These are phyloP conservation scores for Globisporangium megalacanthum DNA, from an alignment of 352 stramenopile genomes.

Conservation along the genomic window DNA sequence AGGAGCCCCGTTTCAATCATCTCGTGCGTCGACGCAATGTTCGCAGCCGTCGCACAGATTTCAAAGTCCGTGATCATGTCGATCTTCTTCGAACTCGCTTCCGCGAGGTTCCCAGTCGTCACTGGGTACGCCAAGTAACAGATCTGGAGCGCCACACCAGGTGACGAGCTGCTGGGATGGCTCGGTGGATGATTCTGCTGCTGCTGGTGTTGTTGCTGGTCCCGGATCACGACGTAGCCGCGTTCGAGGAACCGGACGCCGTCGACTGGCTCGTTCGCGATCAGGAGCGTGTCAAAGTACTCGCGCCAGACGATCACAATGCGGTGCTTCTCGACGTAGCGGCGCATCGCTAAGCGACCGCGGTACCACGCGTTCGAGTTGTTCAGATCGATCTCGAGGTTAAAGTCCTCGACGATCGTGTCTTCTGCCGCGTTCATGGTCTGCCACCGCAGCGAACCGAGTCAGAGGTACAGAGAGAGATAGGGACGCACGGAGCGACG, in stretches of 20 bases:
- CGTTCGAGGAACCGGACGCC: slow-evolving; percentile 48
- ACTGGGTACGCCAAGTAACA: slow-evolving; percentile 17
- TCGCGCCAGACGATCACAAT: slow-evolving; percentile 53
- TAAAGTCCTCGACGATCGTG: slow-evolving; percentile 53
- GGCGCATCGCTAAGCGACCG: slow-evolving; percentile 40
- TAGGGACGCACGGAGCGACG: too few relatives aligned
- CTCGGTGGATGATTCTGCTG: slow-evolving; percentile 7
- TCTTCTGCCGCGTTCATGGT: slow-evolving; percentile 21
- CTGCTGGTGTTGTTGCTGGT: not conserved
- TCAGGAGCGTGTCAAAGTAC: slow-evolving; percentile 41
- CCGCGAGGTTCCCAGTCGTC: slow-evolving; percentile 3
- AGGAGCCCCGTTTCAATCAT: too few relatives aligned
- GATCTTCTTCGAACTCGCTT: slow-evolving; percentile 2
- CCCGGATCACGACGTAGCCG: slow-evolving; percentile 45
- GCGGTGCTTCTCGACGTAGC: slow-evolving; percentile 40
- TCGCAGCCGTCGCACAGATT: slow-evolving; percentile 11
- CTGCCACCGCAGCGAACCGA: too few relatives aligned
- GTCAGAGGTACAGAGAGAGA: too few relatives aligned
- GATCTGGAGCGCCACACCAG: slow-evolving; percentile 7
- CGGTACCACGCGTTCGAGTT: slow-evolving; percentile 35
- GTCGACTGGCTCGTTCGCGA: slow-evolving; percentile 28
- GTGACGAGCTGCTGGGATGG: too few relatives aligned
- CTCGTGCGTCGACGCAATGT: slow-evolving; percentile 15
- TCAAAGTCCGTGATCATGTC: slow-evolving; percentile 17
- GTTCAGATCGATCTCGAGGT: slow-evolving; percentile 43